Percentiles rank a stretch among this genome's conserved stretches.
Evolutionary conservation across 2,329 filamentous ascomycete genomes (phyloP).

Genomic region (Trichoderma sp.): DNA sequence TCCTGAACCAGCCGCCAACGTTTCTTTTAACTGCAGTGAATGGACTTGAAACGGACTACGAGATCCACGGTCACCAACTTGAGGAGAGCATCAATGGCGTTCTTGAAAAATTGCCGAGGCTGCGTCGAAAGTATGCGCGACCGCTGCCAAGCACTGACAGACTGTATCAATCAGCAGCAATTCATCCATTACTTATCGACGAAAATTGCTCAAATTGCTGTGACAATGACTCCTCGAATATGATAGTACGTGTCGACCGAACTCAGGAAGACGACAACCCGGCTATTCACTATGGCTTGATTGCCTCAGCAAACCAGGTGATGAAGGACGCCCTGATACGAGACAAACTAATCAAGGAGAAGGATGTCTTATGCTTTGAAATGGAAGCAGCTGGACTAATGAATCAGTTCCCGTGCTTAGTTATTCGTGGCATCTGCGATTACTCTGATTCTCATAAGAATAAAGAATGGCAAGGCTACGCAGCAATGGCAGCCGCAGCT

Average conservation of each 20-base stretch:
- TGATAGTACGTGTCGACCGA: neutral
- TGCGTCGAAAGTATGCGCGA: constrained; percentile 24
- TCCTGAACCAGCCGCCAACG: constrained; percentile 29
- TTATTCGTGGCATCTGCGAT: constrained; percentile 6
- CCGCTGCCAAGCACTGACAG: constrained; percentile 21
- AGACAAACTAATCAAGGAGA: constrained; percentile 30
- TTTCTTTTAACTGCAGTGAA: constrained; percentile 25
- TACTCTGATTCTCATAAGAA: constrained; percentile 4
- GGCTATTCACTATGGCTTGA: constrained; percentile 12
- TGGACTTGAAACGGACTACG: constrained; percentile 20
- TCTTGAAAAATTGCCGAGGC: constrained; percentile 21
- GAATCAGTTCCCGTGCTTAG: constrained; percentile 5
- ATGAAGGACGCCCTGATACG: constrained; percentile 31
- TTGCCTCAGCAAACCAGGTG: constrained; percentile 26
- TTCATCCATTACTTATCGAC: constrained; percentile 10
- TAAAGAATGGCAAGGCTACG: constrained; percentile 31
- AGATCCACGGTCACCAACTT: constrained; percentile 27
- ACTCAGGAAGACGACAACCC: constrained; percentile 22
- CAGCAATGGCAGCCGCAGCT: constrained; percentile 36
- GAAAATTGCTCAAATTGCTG: constrained; percentile 18
- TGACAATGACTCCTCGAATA: constrained; percentile 6
- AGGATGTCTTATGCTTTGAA: constrained; percentile 26
- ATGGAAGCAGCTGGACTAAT: constrained; percentile 8
- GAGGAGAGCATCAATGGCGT: neutral
- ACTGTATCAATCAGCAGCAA: constrained; percentile 17